Base-by-base conservation (phyloP, 805 yeast genomes). In the Metschnikowia kunwiensis region DNA sequence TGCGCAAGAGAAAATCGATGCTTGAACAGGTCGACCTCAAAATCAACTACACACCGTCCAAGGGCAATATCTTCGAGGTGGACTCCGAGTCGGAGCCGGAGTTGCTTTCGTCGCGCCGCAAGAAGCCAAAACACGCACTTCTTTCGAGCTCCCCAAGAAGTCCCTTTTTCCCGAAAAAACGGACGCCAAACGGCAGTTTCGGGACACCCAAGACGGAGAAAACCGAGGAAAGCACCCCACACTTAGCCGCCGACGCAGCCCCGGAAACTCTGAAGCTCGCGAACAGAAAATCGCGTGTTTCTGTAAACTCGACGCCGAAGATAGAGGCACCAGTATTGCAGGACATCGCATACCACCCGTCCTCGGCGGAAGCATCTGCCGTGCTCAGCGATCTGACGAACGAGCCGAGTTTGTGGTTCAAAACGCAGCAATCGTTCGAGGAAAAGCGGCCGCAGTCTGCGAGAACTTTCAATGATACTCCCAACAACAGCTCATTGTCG, bases 41-140 rank as follows among this genome's bases (percentile, higher is more conserved):
- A 11, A 23, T 32, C 27, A 20, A 45, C 5, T 34, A 30, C 15
- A 25, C 44, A 5, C 50, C 45, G 2, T 26, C 44, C 2, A 46
- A 44, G 27, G 53, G 53, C 19, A 49, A 46, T 18, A 12, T 49
- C 8, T 49, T 49, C 27, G 51, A 38, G 9, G 38, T 49, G 4
- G 51, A 46, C 3, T 33, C 45, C 5, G 51, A 41, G 14, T 46
- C 51, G 2, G 53, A 48, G 12, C 18, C 39, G 1, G 51, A 44
- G 13, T 10, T 40, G 13, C 47, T 44, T 12, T 42, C 51, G 6
- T 42, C 50, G 1, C 31, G 25, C 16, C 30, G 39, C 12, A 44
- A 44, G 29, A 39, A 39, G 21, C 36, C 20, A 19, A 46, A 36
- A 22, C 24, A 30, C 12, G 20, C 20, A 6, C 10, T 16, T 8